Evolutionary conservation across 106 monocot genomes (phyloP).

Genomic region (Hemerocallis citrina): DNA sequence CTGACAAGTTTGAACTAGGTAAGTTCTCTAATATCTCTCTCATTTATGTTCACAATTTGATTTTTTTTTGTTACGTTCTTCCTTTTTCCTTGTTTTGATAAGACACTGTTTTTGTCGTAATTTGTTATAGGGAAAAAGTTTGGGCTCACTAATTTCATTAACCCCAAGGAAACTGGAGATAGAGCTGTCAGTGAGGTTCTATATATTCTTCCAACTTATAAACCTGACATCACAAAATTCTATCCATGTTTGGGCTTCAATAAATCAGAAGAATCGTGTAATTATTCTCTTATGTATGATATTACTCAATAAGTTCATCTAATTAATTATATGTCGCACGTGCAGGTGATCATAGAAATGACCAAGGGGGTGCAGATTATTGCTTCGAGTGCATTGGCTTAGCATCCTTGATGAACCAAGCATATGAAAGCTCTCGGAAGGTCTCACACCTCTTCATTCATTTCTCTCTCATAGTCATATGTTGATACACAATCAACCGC

Average conservation of each 20-base stretch:
- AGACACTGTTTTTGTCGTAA: not conserved
- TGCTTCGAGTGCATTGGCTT: slow-evolving; percentile 70
- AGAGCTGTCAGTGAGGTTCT: slow-evolving; percentile 43
- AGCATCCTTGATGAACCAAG: slow-evolving; percentile 50
- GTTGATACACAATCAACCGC: no score
- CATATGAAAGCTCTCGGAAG: slow-evolving; percentile 50
- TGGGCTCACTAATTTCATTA: slow-evolving; percentile 82
- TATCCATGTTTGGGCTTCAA: no score
- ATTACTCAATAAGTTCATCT: no score
- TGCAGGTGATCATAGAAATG: slow-evolving; percentile 53
- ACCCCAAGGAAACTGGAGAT: slow-evolving; percentile 68
- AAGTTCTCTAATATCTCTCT: no score
- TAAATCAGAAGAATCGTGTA: no score
- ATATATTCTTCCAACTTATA: no score
- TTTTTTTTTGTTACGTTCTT: no score
- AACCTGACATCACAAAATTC: no score
- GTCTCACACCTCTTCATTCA: slow-evolving; percentile 13
- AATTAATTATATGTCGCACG: no score
- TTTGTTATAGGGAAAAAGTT: slow-evolving; percentile 65
- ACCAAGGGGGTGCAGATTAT: slow-evolving; percentile 61
- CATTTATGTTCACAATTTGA: no score
- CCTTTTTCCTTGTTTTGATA: not conserved
- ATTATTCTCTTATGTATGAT: no score
- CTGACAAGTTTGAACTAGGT: slow-evolving; percentile 75
- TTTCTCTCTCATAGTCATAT: not conserved